Evolutionary conservation across 2,329 filamentous ascomycete genomes (phyloP).

Genomic region (Capronia epimyces): DNA sequence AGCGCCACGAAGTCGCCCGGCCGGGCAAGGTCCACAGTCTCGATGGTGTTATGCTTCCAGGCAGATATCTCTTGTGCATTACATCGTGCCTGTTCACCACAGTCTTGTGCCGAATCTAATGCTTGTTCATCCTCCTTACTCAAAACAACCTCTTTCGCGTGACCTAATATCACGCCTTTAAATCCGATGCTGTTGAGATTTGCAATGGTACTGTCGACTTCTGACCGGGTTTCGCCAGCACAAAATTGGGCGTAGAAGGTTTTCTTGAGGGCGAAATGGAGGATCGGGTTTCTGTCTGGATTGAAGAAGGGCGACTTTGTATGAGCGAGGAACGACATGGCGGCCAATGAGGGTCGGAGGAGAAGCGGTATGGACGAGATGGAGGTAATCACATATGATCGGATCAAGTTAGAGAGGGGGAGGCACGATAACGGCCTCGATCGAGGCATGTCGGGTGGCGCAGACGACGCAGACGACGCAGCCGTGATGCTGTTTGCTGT

Average conservation of each 20-base stretch:
- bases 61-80: constrained; percentile 37
- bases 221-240: constrained; percentile 65
- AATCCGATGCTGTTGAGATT: constrained; percentile 70
- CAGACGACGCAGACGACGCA: background rate
- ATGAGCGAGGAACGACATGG: constrained; percentile 66
- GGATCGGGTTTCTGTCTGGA: constrained; percentile 67
- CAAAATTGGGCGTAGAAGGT: constrained; percentile 92
- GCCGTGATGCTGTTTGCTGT: constrained; percentile 9
- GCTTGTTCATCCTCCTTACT: constrained; percentile 36
- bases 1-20: constrained; percentile 60
- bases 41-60: constrained; percentile 70
- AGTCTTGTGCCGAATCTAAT: constrained; percentile 11
- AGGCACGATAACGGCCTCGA: constrained; percentile 25
- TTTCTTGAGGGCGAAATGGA: constrained; percentile 66
- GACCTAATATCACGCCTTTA: constrained; percentile 75
- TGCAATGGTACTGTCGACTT: constrained; percentile 62
- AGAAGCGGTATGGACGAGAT: constrained; percentile 44
- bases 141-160: constrained; percentile 74
- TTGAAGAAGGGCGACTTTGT: constrained; percentile 62
- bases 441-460: constrained; percentile 6
- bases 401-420: constrained; percentile 23
- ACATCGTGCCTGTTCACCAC: constrained; percentile 13
- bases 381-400: constrained; percentile 28
- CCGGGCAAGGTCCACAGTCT: constrained; percentile 54
- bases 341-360: constrained; percentile 61